These are phyloP conservation scores for Metrosideros polymorpha DNA, from an alignment of 441 rosid genomes.

Conservation along the genomic window DNA sequence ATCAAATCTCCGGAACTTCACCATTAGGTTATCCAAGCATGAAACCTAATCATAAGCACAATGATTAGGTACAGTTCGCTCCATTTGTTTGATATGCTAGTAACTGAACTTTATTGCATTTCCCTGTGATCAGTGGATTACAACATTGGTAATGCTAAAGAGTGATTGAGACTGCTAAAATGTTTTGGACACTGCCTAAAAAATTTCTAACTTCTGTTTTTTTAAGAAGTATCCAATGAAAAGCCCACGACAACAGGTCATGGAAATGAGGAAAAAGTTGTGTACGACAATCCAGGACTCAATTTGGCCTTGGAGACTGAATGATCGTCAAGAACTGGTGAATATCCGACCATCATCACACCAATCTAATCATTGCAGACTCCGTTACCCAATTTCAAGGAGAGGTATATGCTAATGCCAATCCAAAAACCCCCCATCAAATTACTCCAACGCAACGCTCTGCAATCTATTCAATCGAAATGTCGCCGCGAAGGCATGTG, in stretches of 20 bases:
- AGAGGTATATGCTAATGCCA: background rate
- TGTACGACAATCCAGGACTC: background rate
- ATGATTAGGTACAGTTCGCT: background rate
- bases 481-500: background rate
- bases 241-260: background rate
- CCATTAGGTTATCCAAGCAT: background rate
- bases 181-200: background rate
- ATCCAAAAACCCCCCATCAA: background rate
- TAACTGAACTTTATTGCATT: background rate
- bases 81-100: background rate
- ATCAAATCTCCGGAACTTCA: background rate
- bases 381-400: background rate
- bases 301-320: background rate
- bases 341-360: background rate
- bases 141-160: background rate
- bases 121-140: background rate
- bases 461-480: background rate
- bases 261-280: background rate
- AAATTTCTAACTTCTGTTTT: background rate
- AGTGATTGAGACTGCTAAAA: background rate
- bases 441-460: background rate
- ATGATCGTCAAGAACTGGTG: background rate
- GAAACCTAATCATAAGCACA: background rate
- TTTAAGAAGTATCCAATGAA: background rate
- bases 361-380: background rate